These are phyloP conservation scores for Rhizophagus clarus DNA, from an alignment of 192 early-diverging fungal genomes.

Conservation along the genomic window DNA sequence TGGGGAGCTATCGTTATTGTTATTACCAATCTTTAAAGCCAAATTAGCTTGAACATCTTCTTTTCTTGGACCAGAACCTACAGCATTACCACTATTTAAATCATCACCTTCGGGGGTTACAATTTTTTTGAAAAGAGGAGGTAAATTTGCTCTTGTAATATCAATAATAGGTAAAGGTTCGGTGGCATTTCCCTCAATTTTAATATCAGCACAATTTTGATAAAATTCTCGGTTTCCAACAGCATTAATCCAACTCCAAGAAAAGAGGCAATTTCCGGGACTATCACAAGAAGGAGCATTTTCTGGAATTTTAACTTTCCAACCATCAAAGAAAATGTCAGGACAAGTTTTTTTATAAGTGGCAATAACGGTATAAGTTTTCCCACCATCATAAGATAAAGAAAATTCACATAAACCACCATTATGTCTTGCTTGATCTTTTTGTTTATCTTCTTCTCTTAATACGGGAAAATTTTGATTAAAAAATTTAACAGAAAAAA, in stretches of 20 bases:
- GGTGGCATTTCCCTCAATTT: constrained; percentile 47
- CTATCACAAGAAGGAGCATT: constrained; percentile 39
- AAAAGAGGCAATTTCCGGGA: constrained; percentile 41
- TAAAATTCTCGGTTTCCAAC: constrained; percentile 74
- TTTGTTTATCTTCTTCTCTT: neutral
- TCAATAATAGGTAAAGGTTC: constrained; percentile 24
- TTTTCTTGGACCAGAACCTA: constrained; percentile 10
- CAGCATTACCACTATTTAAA: constrained; percentile 18
- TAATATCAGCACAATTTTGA: constrained; percentile 76
- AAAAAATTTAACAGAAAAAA: constrained; percentile 52
- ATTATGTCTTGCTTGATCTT: constrained; percentile 54
- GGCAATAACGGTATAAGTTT: constrained; percentile 53
- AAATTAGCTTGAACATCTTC: constrained; percentile 23
- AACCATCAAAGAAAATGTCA: constrained; percentile 42
- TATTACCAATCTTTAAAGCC: neutral
- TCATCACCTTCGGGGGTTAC: constrained; percentile 13
- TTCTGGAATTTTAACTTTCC: constrained; percentile 45
- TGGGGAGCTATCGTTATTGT: neutral
- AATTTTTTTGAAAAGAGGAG: neutral
- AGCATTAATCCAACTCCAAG: constrained; percentile 75
- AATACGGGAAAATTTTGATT: constrained; percentile 36
- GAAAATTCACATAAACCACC: constrained; percentile 75
- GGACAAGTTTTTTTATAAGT: constrained; percentile 46
- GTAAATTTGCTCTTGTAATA: constrained; percentile 28
- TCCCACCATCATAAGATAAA: constrained; percentile 63